phyloP scores from a whole-genome alignment of 192 early-diverging fungal genomes.

The Coemansia sp. region DNA sequence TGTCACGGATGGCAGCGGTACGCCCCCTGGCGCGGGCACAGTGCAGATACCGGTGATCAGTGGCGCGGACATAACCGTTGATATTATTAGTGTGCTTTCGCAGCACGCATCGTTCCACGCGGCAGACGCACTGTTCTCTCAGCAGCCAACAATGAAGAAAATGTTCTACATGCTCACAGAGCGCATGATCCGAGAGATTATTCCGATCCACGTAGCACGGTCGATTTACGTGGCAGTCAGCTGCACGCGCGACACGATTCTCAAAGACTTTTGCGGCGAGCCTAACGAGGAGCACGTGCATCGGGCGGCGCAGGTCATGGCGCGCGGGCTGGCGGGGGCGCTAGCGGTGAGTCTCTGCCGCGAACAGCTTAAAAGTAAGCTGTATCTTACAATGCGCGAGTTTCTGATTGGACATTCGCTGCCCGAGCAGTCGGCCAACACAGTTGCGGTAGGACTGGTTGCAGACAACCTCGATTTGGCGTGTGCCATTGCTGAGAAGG shows the following conservation, averaged over 20 bases:
- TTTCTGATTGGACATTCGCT: slow-evolving; percentile 47
- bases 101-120: slow-evolving; percentile 71
- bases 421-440: slow-evolving; percentile 63
- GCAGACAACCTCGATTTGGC: slow-evolving; percentile 93
- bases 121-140: slow-evolving; percentile 72
- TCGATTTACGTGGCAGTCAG: slow-evolving; percentile 91
- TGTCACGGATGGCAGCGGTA: background rate
- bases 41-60: slow-evolving; percentile 39
- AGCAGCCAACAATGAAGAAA: slow-evolving; percentile 84
- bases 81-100: slow-evolving; percentile 47
- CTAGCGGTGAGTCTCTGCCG: slow-evolving; percentile 90
- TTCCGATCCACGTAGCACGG: slow-evolving; percentile 87
- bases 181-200: slow-evolving; percentile 85
- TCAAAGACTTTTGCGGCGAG: slow-evolving; percentile 96
- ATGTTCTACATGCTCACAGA: slow-evolving; percentile 88
- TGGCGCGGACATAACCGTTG: slow-evolving; percentile 42
- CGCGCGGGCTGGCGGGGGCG: slow-evolving; percentile 82
- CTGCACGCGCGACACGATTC: slow-evolving; percentile 86
- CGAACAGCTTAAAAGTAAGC: slow-evolving; percentile 85
- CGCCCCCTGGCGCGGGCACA: slow-evolving; percentile 1
- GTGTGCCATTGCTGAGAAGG: slow-evolving; percentile 92
- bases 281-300: slow-evolving; percentile 92
- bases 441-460: slow-evolving; percentile 80
- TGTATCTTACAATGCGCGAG: slow-evolving; percentile 57
- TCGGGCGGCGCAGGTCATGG: slow-evolving; percentile 93